Percentiles rank a stretch among this genome's conserved stretches.
These are phyloP conservation scores for Salix exigua DNA, from an alignment of 345 rosid species.

Conservation along the genomic window DNA sequence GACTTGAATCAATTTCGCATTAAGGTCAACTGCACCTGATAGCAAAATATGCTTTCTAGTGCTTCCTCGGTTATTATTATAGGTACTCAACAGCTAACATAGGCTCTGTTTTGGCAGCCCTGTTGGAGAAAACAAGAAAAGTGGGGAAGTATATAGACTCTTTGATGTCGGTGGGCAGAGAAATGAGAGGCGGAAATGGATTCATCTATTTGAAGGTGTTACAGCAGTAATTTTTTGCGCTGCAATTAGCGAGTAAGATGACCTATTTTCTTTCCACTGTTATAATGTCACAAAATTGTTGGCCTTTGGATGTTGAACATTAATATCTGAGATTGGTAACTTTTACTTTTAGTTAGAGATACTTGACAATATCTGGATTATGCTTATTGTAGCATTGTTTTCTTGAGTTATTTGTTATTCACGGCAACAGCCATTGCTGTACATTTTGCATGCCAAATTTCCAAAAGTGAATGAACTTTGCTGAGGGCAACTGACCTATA, in stretches of 20 bases:
- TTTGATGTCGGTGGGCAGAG: slow-evolving; percentile 98
- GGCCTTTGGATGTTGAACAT: background rate
- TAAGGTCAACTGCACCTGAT: background rate
- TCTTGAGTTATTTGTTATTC: background rate
- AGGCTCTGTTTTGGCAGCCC: slow-evolving; percentile 58
- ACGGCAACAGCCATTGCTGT: background rate
- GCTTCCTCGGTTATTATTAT: background rate
- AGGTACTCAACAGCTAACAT: background rate
- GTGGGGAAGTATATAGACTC: slow-evolving; percentile 97
- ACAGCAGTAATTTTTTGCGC: slow-evolving; percentile 97
- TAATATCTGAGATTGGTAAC: background rate
- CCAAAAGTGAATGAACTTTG: background rate
- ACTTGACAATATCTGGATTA: background rate
- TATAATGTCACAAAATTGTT: slow-evolving; percentile 1
- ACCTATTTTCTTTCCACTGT: background rate
- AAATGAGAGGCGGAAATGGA: slow-evolving; percentile 99
- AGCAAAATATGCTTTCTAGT: background rate
- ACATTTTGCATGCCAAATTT: background rate
- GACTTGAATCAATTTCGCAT: background rate
- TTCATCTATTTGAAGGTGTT: slow-evolving; percentile 98
- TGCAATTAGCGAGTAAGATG: slow-evolving; percentile 97
- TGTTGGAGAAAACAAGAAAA: slow-evolving; percentile 90
- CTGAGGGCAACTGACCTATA: background rate
- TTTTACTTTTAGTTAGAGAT: background rate
- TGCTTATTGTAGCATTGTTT: background rate